Base-by-base conservation (phyloP, 1,284 basidiomycete species). In the Cryptococcus sp. region DNA sequence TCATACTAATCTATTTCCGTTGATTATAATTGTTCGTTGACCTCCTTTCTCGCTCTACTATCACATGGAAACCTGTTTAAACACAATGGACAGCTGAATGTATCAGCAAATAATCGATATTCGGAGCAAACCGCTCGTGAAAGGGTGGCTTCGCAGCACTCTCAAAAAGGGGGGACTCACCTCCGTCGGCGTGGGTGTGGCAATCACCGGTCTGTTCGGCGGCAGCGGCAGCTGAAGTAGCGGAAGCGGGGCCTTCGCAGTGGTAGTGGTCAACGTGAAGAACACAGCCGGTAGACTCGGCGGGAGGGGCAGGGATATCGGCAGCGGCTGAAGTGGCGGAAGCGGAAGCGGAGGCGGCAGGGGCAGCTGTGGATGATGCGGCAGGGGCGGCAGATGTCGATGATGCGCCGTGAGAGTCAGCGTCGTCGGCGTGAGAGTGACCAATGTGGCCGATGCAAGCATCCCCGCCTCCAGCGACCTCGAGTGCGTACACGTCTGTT, bases 401-500 rank as follows among this genome's bases (percentile, higher is more conserved):
- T 19, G 57, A 48, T 11, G 52, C 45, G 16, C 50, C 57, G 23
- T 49, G 39, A 39, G 47, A 21, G 37, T 37, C 34, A 18, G 47
- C 50, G 25, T 52, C 53, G 23, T 52, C 34, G 31, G 42, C 36
- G 24, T 48, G 44, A 11, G 46, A n/a, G 28, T 41, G 39, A 13
- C 9, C 39, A 31, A 46, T 36, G 31, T 63, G 49, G n/a, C 72
- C 72, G 13, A 69, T 64, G 50, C 71, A 75, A 7, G 56, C 50
- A 21, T 63, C 62, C 42, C 73, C 73, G 19, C 72, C 70, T 34
- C 63, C 54, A 25, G 64, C 70, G 16, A 73, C 60, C 45, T 72
- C 69, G 34, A 68, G 49, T n/a, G 64, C 69, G 56, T 70, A 76
- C 31, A 73, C 69, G 48, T 76, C 67, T 48, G 56, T n/a, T 21